Conservation (phyloP, 2,329 filamentous ascomycete species). For the Lasiodiplodia hormozganensis region DNA sequence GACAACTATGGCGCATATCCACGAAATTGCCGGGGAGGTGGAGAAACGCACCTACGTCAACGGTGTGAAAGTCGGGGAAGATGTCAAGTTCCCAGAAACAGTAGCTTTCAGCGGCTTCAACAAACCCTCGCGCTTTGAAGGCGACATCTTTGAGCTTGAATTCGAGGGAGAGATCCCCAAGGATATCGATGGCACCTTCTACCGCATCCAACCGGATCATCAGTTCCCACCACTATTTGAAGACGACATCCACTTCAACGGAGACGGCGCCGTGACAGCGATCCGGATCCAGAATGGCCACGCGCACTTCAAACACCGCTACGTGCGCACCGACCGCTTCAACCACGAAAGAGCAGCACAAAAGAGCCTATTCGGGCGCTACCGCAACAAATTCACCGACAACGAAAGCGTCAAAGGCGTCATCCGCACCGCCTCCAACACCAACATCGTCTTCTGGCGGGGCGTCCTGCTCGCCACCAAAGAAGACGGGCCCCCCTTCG, state of each 20-base stretch:
- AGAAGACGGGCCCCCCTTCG: slow-evolving; percentile 51
- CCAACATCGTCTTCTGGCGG: slow-evolving; percentile 66
- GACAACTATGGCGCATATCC: slow-evolving; percentile 6
- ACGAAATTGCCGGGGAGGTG: slow-evolving; percentile 11
- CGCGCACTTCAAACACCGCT: slow-evolving; percentile 52
- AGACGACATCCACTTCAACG: slow-evolving; percentile 60
- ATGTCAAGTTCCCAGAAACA: slow-evolving; percentile 43
- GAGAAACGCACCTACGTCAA: slow-evolving; percentile 34
- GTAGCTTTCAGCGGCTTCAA: slow-evolving; percentile 51
- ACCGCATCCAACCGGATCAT: slow-evolving; percentile 53
- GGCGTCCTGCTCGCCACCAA: slow-evolving; percentile 63
- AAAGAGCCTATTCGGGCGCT: slow-evolving; percentile 59
- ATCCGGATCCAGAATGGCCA: slow-evolving; percentile 52
- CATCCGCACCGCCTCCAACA: slow-evolving; percentile 65
- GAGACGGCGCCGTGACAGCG: slow-evolving; percentile 53
- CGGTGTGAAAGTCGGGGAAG: slow-evolving; percentile 36
- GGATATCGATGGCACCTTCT: slow-evolving; percentile 55
- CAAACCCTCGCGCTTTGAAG: slow-evolving; percentile 48
- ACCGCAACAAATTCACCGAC: slow-evolving; percentile 65
- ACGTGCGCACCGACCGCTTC: slow-evolving; percentile 52
- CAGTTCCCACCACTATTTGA: slow-evolving; percentile 63
- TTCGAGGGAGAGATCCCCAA: slow-evolving; percentile 49
- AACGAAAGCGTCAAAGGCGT: slow-evolving; percentile 62
- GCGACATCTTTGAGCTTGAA: slow-evolving; percentile 49
- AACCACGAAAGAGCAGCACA: slow-evolving; percentile 47